Base-by-base conservation (phyloP, 768 basidiomycete genomes). In the Serendipita sp. region DNA sequence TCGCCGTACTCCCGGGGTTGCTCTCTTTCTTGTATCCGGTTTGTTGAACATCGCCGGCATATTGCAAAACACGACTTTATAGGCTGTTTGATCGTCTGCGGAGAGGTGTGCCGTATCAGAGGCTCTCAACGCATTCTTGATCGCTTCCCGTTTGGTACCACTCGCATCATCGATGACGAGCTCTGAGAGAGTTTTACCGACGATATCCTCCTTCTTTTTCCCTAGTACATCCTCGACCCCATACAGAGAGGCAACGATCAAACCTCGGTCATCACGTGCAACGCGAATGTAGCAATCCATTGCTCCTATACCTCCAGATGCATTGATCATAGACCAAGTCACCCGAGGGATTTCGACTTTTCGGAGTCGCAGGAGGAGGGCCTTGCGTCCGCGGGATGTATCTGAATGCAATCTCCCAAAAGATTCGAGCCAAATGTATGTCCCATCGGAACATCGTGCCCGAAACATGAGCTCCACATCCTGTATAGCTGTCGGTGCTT, bases 371-470 rank as follows among this genome's bases (percentile, higher is more conserved):
- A 99, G 77, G 38, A 99, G 82, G 69, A 99, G 91, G 1, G 92
- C 90, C 73, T 98, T 96, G 41, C 92, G 77, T 0, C 92, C 92
- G 70, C 97, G 97, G 1, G 92, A 91, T 0, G 91, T 86, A 74
- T 99, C 95, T 62, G 89, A 81, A 68, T 94, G 87, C 42, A 98
- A 77, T 31, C 90, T 78, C 1, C 95, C 95, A n/a, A 85, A 78
- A 60, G 84, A 86, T 71, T 96, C 91, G 16, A 98, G 77, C 95
- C 95, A 99, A 20, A 92, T 79, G 72, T 86, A 93, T 1, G 67
- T 68, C 1, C 76, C 76, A 51, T 66, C 81, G 48, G 72, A 67
- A 4, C 85, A 81, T 31, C 79, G 77, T 5, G 90, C 88, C 2
- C 95, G 79, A 75, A 91, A 97, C 41, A 97, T 80, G 13, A 97